Evolutionary conservation across 108 stramenopile genomes (phyloP).

Genomic region (Nitzschia inconspicua): DNA sequence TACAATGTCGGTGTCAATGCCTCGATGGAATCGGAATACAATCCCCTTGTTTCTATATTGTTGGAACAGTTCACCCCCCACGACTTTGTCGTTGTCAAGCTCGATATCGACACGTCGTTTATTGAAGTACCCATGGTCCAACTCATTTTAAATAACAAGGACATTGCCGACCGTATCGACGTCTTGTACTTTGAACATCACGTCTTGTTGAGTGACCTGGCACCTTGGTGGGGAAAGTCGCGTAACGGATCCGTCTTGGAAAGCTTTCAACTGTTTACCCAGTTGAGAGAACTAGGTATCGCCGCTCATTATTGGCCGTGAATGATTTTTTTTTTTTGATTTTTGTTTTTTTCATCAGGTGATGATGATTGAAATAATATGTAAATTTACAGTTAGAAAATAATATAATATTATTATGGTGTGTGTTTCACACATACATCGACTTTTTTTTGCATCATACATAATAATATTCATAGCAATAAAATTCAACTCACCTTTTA

Average conservation of each 20-base stretch:
- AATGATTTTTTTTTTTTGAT: too few relatives aligned
- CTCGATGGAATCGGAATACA: slow-evolving; percentile 16
- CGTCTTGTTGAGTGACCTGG: slow-evolving; percentile 37
- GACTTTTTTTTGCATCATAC: neutral
- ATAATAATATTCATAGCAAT: neutral
- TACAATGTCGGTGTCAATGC: slow-evolving; percentile 41
- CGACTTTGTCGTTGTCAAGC: slow-evolving; percentile 54
- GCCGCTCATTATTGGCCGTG: slow-evolving; percentile 58
- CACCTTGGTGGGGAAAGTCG: slow-evolving; percentile 16
- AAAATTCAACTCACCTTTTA: neutral
- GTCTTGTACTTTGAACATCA: slow-evolving; percentile 78
- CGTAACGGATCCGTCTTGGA: slow-evolving; percentile 41
- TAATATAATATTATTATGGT: too few relatives aligned
- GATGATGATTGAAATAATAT: neutral
- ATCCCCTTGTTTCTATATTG: slow-evolving; percentile 41
- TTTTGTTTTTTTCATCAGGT: too few relatives aligned
- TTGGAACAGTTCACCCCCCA: slow-evolving; percentile 27
- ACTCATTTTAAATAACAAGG: slow-evolving; percentile 29
- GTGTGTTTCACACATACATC: neutral
- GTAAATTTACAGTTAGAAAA: neutral
- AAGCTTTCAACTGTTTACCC: slow-evolving; percentile 44
- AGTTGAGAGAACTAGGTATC: slow-evolving; percentile 41
- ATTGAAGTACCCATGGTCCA: slow-evolving; percentile 37
- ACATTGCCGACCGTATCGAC: slow-evolving; percentile 39
- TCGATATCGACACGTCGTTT: slow-evolving; percentile 43